Evolutionary conservation across 495 filamentous ascomycete species (phyloP).

Genomic region (Penicillium ucsense): DNA sequence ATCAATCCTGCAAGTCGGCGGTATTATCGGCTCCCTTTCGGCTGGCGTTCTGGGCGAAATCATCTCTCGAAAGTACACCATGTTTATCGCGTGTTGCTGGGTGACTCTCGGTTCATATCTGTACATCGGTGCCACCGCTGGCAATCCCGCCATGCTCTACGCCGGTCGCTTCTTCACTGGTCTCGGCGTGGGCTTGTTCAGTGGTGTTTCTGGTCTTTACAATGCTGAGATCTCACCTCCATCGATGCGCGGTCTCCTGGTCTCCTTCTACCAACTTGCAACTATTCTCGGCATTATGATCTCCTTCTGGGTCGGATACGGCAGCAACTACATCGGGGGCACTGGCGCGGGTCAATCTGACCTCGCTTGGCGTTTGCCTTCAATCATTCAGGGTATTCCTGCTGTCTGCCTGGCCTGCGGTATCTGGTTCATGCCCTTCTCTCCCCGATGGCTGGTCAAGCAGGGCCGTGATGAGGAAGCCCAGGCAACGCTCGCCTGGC

Average conservation of each 20-base stretch:
- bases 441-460: conserved; percentile 39
- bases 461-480: conserved; percentile 40
- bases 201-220: conserved; percentile 54
- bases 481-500: conserved; percentile 35
- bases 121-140: conserved; percentile 39
- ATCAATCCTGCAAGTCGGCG: conserved; percentile 65
- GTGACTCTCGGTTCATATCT: conserved; percentile 52
- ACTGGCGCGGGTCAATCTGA: conserved; percentile 26
- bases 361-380: conserved; percentile 40
- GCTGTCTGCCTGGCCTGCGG: conserved; percentile 33
- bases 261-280: conserved; percentile 71
- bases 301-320: conserved; percentile 68
- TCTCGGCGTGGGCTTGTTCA: conserved; percentile 53
- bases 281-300: conserved; percentile 67
- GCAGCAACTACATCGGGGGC: conserved; percentile 32
- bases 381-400: conserved; percentile 40
- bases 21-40: conserved; percentile 58
- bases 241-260: conserved; percentile 64
- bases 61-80: conserved; percentile 57
- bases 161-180: conserved; percentile 60
- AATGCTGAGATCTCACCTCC: conserved; percentile 68
- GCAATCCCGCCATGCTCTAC: conserved; percentile 51
- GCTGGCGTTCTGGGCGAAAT: conserved; percentile 48
- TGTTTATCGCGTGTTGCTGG: conserved; percentile 64
- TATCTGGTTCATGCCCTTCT: conserved; percentile 38